Evolutionary conservation across 2,329 filamentous ascomycete species (phyloP).

Genomic region (Claviceps cyperi): DNA sequence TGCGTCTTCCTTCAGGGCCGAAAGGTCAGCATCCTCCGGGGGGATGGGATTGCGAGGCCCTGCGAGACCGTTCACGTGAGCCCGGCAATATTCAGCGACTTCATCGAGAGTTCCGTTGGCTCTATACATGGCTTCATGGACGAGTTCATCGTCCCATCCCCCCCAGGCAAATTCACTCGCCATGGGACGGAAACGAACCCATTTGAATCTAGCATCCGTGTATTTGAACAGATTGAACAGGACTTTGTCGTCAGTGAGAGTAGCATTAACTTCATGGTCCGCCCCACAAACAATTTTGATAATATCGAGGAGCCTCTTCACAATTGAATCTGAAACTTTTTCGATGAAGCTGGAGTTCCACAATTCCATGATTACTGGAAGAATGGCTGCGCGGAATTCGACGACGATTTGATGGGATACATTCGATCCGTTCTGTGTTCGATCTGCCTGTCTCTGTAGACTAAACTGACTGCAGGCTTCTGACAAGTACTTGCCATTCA

Average conservation of each 20-base stretch:
- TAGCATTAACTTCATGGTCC: slow-evolving; percentile 57
- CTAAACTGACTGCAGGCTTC: slow-evolving; percentile 52
- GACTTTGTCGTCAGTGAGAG: slow-evolving; percentile 40
- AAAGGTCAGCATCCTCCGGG: slow-evolving; percentile 34
- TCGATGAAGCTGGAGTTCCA: slow-evolving; percentile 82
- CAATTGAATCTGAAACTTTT: slow-evolving; percentile 60
- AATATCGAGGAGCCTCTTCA: slow-evolving; percentile 71
- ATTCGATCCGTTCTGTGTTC: slow-evolving; percentile 25
- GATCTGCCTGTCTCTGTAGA: slow-evolving; percentile 27
- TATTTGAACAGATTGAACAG: slow-evolving; percentile 29
- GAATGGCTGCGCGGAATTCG: slow-evolving; percentile 66
- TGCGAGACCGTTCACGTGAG: slow-evolving; percentile 41
- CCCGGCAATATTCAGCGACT: slow-evolving; percentile 62
- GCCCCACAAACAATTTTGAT: slow-evolving; percentile 62
- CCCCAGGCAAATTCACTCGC: slow-evolving; percentile 20
- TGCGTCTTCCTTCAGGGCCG: slow-evolving; percentile 17
- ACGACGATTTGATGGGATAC: slow-evolving; percentile 64
- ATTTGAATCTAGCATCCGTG: slow-evolving; percentile 30
- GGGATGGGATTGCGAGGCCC: slow-evolving; percentile 55
- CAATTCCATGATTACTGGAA: slow-evolving; percentile 61
- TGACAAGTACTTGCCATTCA: slow-evolving; percentile 63
- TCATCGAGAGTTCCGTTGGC: slow-evolving; percentile 50
- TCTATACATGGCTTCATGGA: slow-evolving; percentile 67
- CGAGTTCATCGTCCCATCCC: slow-evolving; percentile 42
- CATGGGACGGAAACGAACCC: slow-evolving; percentile 20